phyloP scores from a whole-genome alignment of 441 rosid genomes.

The Arabidopsis hybrid region DNA sequence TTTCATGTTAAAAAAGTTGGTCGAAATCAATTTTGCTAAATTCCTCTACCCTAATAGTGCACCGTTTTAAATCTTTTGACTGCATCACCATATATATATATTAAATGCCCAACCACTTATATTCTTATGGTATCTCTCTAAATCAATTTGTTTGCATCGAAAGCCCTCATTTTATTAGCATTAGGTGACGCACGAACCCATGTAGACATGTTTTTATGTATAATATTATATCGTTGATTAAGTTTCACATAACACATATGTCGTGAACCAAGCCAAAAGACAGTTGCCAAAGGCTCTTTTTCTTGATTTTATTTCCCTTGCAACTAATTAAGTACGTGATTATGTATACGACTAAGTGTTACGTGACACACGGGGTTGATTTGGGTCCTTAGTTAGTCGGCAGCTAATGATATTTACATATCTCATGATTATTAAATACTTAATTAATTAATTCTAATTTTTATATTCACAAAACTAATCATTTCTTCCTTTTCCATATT shows the following conservation, averaged over 20 bases:
- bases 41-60: neutral
- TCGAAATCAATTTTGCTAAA: neutral
- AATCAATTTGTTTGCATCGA: neutral
- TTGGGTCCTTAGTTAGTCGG: slow-evolving; percentile 1
- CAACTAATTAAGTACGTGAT: slow-evolving; percentile 31
- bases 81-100: neutral
- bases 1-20: neutral
- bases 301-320: slow-evolving; percentile 31
- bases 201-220: neutral
- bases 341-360: slow-evolving; percentile 22
- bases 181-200: slow-evolving; percentile 8
- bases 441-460: neutral
- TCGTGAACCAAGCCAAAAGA: slow-evolving; percentile 35
- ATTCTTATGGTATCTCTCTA: neutral
- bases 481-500: slow-evolving; percentile 17
- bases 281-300: slow-evolving; percentile 26
- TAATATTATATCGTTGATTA: slow-evolving; percentile 11
- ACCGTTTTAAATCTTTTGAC: neutral
- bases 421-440: slow-evolving; percentile 1
- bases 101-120: slow-evolving; percentile 2
- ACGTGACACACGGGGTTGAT: slow-evolving; percentile 6
- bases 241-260: slow-evolving; percentile 36
- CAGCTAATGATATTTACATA: slow-evolving; percentile 24
- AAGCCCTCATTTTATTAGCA: slow-evolving; percentile 6
- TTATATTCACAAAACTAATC: slow-evolving; percentile 7